Conservation (phyloP, 1,139 yeast species). For the Hemisphaericaspora lyxosophila region DNA sequence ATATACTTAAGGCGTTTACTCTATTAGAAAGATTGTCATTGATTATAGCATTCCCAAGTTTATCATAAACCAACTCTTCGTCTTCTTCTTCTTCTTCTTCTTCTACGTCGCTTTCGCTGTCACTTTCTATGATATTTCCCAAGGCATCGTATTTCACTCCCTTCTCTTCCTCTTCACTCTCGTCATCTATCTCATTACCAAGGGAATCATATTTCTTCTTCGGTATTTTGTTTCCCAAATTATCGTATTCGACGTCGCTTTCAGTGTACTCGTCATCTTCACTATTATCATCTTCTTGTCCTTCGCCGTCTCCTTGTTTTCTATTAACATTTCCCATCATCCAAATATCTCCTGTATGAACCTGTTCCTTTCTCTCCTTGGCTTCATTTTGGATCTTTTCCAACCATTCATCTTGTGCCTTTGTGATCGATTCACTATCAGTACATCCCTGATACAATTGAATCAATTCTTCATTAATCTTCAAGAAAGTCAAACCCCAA, state of each 20-base stretch:
- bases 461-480: constrained; percentile 76
- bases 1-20: constrained; percentile 5
- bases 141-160: constrained; percentile 14
- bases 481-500: constrained; percentile 88
- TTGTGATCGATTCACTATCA: constrained; percentile 70
- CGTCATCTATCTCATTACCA: constrained; percentile 13
- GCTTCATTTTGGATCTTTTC: constrained; percentile 66
- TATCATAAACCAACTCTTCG: constrained; percentile 2
- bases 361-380: constrained; percentile 56
- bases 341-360: constrained; percentile 64
- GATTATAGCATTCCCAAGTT: constrained; percentile 10
- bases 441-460: constrained; percentile 76
- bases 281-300: constrained; percentile 8
- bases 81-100: constrained; percentile 9
- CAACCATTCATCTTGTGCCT: constrained; percentile 78
- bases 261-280: constrained; percentile 14
- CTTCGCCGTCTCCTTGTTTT: constrained; percentile 11
- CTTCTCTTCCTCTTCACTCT: constrained; percentile 6
- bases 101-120: not conserved
- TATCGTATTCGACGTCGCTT: constrained; percentile 16
- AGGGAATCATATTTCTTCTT: constrained; percentile 10
- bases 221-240: constrained; percentile 16
- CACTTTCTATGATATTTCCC: constrained; percentile 15
- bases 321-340: constrained; percentile 75
- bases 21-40: constrained; percentile 3